phyloP scores from a whole-genome alignment of 345 rosid species.

The Lepidium aucheri region DNA sequence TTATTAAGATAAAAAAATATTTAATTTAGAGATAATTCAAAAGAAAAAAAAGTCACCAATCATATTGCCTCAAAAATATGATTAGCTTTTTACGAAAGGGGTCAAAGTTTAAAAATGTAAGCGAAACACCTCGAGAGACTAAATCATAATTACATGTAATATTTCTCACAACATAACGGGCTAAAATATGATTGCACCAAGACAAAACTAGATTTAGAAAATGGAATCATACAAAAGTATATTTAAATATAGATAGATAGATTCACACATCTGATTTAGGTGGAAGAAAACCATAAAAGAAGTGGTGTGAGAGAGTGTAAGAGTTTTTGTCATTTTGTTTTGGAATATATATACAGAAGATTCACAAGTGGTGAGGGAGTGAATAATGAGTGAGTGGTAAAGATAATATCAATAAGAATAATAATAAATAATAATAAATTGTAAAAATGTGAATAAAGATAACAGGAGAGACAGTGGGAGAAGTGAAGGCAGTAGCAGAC shows the following conservation, averaged over 20 bases:
- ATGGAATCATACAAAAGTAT: background rate
- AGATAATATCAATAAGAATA: background rate
- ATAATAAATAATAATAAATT: background rate
- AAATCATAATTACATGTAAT: slow-evolving; percentile 26
- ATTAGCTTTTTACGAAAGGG: slow-evolving; percentile 18
- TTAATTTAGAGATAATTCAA: background rate
- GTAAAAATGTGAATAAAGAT: slow-evolving; percentile 34
- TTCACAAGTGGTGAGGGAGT: slow-evolving; percentile 12
- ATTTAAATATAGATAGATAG: background rate
- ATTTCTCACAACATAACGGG: slow-evolving; percentile 9
- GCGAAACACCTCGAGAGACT: slow-evolving; percentile 20
- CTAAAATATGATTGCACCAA: slow-evolving; percentile 13
- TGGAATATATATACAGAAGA: slow-evolving; percentile 9
- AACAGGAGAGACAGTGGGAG: slow-evolving; percentile 74
- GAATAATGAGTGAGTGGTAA: background rate
- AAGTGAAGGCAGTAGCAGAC: slow-evolving; percentile 71
- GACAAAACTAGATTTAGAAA: background rate
- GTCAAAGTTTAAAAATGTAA: slow-evolving; percentile 17
- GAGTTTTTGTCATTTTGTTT: slow-evolving; percentile 22
- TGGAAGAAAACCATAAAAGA: slow-evolving; percentile 12
- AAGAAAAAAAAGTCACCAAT: slow-evolving; percentile 14
- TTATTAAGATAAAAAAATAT: too few relatives aligned
- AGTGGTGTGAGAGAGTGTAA: slow-evolving; percentile 22
- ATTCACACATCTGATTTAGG: background rate
- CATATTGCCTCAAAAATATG: slow-evolving; percentile 18